Base-by-base conservation (phyloP, 2,329 filamentous ascomycete species). In the Fusarium tupiense region DNA sequence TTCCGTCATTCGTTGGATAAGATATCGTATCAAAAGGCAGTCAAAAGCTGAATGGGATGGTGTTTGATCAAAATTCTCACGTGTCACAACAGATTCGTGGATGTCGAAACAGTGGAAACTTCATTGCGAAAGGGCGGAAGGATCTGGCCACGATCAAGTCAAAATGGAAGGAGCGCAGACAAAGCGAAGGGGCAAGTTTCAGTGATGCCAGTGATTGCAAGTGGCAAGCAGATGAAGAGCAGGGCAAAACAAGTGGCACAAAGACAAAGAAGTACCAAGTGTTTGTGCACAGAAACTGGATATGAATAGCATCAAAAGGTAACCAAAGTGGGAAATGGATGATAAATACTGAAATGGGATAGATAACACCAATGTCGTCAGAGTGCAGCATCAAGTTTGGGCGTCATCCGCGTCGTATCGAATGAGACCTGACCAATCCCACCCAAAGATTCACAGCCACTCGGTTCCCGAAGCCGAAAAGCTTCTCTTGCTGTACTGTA, bases 111-210 rank as follows among this genome's bases (percentile, higher is more conserved):
- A 50, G 68, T 69, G 66, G 60, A 58, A 73, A 58, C 61, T 71
- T 76, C 77, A 78, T 78, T 60, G 70, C 72, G 69, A 69, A 60
- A 61, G 33, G 12, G 50, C n/a, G 41, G 61, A 69, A 65, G 59
- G 63, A 58, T n/a, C 26, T 47, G 46, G 24, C 50, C 40, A 50
- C 37, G 38, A 43, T 20, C 49, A 29, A 59, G 41, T 33, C 12
- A 24, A 38, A 50, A 29, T 60, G 69, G 67, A 70, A 62, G 53
- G 62, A 59, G 26, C 24, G 58, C 31, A 22, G 38, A 41, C 13
- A 60, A 46, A 69, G 33, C 26, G 29, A 56, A 54, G 44, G n/a
- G 31, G 31, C n/a, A 54, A 47, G 54, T 61, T 60, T 72, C 11
- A 29, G 52, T 43, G 20, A 56, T 56, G 24, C 8, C 72, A 72